Base-by-base conservation (phyloP, 2,329 filamentous ascomycete genomes). In the Fusarium sp. region DNA sequence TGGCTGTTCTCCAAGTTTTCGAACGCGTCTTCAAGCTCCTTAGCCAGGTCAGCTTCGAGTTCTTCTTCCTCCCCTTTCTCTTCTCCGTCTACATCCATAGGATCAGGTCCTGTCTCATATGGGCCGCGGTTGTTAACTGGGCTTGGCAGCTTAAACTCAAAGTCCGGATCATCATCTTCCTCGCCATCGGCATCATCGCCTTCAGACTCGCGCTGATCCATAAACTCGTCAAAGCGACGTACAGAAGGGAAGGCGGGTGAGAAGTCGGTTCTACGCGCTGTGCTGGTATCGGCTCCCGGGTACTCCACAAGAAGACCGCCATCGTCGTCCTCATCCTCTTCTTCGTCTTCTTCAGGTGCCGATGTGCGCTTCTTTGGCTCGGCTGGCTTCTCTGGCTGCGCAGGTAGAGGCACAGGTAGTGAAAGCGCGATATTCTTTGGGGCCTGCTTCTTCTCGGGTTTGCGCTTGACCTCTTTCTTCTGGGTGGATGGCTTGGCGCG, bases 251-350 rank as follows among this genome's bases (percentile, higher is more conserved):
- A 84, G 0, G 84, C 81, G 1, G 84, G 84, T 6, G 84, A 85
- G 74, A 85, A 86, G 73, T 84, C 81, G 20, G 79, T 74, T 68
- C 63, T 78, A 64, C 70, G 77, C 57, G 73, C 64, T 54, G 57
- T 62, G 57, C 78, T 75, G 5, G 79, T 77, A 23, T 82, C 83
- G 31, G 82, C 85, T 44, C 84, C 86, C 1, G 88, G 88, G 68
- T 88, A 89, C 75, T 91, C 89, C 57, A 91, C 82, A 26, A 85
- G 84, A 33, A 90, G 80, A 26, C 84, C 85, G 46, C 85, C 84
- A 50, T 88, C 88, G 24, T 86, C 87, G 42, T 88, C 86, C 15
- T 85, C 83, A 20, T 85, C 84, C 6, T 86, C 85, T 10, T 86
- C 84, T 0, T 87, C 85, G 3, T 85, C 84, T 9, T 87, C 84